These are phyloP conservation scores for Saccharomyces hybrid DNA, from an alignment of 1,139 yeast genomes.

Conservation along the genomic window DNA sequence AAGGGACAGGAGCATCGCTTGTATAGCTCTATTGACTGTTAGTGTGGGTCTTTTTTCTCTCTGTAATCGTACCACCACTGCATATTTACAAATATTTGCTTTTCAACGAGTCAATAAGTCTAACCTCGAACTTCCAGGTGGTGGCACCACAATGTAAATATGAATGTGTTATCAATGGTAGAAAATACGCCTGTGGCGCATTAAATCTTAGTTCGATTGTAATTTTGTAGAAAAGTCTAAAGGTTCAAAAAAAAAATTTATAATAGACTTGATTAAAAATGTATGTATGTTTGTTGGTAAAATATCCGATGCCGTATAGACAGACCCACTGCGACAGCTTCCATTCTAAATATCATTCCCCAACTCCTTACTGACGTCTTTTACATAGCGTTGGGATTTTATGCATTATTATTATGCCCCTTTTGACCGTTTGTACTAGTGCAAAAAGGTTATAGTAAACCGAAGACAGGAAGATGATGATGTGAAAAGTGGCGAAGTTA, in stretches of 20 bases:
- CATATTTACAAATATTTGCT: neutral
- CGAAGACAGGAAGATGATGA: neutral
- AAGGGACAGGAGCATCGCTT: too few relatives aligned
- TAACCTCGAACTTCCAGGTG: neutral
- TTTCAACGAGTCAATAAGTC: neutral
- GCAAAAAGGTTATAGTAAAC: neutral
- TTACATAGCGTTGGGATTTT: slow-evolving; percentile 1
- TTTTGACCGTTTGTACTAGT: neutral
- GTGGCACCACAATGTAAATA: neutral
- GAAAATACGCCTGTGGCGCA: neutral
- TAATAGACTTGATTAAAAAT: neutral
- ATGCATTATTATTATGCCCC: neutral
- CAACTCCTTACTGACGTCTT: neutral
- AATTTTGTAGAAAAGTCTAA: neutral
- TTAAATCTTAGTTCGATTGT: neutral
- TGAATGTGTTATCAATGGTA: too few relatives aligned
- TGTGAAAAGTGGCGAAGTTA: neutral
- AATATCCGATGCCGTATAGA: neutral
- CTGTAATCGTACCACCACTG: neutral
- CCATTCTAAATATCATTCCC: slow-evolving; percentile 1
- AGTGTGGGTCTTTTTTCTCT: neutral
- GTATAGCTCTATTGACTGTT: neutral
- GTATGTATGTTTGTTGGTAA: neutral
- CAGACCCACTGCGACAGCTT: neutral
- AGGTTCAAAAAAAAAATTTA: neutral